phyloP scores from a whole-genome alignment of 441 rosid genomes.

The Euphorbia celastroides region DNA sequence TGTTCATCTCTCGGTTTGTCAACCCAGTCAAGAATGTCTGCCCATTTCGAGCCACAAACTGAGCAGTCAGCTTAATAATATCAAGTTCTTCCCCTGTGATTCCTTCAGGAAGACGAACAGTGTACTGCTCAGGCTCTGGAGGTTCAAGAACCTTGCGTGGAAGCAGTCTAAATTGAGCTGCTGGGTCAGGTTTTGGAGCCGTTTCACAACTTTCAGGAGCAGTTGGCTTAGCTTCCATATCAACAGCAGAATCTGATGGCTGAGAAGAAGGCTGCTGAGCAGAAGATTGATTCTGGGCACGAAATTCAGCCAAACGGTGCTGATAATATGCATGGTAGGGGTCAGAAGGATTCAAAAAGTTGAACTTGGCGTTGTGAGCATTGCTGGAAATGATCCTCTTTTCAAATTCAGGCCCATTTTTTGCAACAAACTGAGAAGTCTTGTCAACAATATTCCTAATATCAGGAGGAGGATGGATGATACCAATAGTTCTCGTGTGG shows the following conservation, averaged over 20 bases:
- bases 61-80: conserved; percentile 88
- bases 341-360: conserved; percentile 63
- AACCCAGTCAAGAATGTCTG: conserved; percentile 72
- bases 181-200: conserved; percentile 41
- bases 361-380: conserved; percentile 76
- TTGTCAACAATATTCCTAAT: conserved; percentile 79
- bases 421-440: conserved; percentile 82
- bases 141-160: conserved; percentile 63
- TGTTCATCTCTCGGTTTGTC: conserved; percentile 76
- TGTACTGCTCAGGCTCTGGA: conserved; percentile 85
- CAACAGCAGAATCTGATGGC: conserved; percentile 30
- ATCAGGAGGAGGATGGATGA: conserved; percentile 91
- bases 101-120: conserved; percentile 81
- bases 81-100: conserved; percentile 90
- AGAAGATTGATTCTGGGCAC: conserved; percentile 57
- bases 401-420: conserved; percentile 81
- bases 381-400: conserved; percentile 68
- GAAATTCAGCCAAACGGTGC: conserved; percentile 69
- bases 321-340: conserved; percentile 90
- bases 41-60: conserved; percentile 95
- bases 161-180: conserved; percentile 58
- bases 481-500: conserved; percentile 86
- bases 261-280: conserved; percentile 30
- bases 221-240: conserved; percentile 31
- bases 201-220: conserved; percentile 33